A percentile compares a stretch with the other conserved stretches of the same genome.
These are phyloP conservation scores for Apiospora marii DNA, from an alignment of 2,329 filamentous ascomycete species.

Conservation along the genomic window DNA sequence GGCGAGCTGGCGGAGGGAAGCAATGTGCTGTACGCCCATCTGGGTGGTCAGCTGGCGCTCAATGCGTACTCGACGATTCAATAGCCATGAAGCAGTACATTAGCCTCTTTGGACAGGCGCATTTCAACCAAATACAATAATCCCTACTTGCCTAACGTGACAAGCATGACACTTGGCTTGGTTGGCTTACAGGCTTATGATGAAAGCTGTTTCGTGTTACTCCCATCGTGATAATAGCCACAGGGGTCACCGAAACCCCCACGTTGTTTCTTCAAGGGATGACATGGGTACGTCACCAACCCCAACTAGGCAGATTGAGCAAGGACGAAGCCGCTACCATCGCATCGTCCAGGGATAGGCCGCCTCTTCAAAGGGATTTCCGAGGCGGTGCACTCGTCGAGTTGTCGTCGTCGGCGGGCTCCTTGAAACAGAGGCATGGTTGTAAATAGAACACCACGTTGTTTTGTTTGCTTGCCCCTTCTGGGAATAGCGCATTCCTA, in stretches of 20 bases:
- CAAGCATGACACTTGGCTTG: too few relatives aligned
- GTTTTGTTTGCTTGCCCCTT: not conserved
- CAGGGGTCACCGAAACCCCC: too few relatives aligned
- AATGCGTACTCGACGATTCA: constrained; percentile 69
- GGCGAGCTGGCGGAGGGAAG: constrained; percentile 65
- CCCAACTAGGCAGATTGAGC: not conserved
- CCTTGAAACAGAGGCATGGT: not conserved
- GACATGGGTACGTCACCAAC: not conserved
- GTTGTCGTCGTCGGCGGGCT: not conserved
- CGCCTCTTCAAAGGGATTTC: not conserved
- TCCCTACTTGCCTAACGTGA: too few relatives aligned
- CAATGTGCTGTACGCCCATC: constrained; percentile 76
- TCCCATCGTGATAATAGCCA: too few relatives aligned
- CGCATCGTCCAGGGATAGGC: not conserved
- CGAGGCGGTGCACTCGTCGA: not conserved
- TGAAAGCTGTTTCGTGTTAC: too few relatives aligned
- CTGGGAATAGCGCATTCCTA: not conserved
- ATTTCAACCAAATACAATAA: too few relatives aligned
- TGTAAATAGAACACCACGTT: constrained; percentile 3
- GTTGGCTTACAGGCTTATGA: too few relatives aligned
- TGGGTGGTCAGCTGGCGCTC: constrained; percentile 74
- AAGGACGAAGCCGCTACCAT: too few relatives aligned
- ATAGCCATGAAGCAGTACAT: constrained; percentile 25
- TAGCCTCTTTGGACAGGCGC: too few relatives aligned
- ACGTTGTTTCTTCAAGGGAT: not conserved